A percentile compares a stretch with the other conserved stretches of the same genome.
Conservation (phyloP, 352 stramenopile genomes). For the Phytophthora europaea region DNA sequence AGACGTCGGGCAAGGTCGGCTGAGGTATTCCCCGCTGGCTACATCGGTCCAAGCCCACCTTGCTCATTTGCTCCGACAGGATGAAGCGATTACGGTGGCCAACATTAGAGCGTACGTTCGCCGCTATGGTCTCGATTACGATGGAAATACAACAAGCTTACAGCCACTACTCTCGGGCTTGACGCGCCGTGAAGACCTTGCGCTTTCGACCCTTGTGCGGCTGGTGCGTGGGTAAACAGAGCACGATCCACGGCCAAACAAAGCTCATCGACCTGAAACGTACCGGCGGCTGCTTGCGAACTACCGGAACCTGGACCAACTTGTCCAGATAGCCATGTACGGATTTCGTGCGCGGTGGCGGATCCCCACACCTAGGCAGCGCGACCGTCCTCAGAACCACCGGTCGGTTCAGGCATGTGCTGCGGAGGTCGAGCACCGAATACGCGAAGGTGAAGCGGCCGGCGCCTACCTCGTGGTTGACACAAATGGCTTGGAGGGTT, state of each 20-base stretch:
- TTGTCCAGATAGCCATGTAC: background rate
- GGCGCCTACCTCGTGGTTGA: background rate
- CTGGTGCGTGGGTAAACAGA: background rate
- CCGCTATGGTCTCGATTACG: background rate
- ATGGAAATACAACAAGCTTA: background rate
- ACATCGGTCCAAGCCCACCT: background rate
- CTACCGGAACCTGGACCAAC: background rate
- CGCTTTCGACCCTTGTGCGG: background rate
- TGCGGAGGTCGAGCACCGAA: background rate
- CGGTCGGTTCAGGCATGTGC: background rate
- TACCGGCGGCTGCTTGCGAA: background rate
- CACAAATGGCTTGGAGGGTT: background rate
- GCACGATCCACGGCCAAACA: background rate
- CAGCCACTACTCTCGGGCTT: background rate
- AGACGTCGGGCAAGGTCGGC: background rate
- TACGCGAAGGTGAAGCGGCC: background rate
- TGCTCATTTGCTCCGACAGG: background rate
- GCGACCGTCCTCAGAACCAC: background rate
- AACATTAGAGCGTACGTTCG: too few species aligned
- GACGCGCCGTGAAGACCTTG: background rate
- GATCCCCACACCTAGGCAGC: background rate
- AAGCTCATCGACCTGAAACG: background rate
- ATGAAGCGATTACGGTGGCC: background rate
- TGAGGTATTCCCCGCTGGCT: background rate
- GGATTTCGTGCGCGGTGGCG: background rate